Percentiles rank a stretch among this genome's conserved stretches.
phyloP scores from a whole-genome alignment of 352 stramenopile genomes.

The Elongisporangium prolatum region DNA sequence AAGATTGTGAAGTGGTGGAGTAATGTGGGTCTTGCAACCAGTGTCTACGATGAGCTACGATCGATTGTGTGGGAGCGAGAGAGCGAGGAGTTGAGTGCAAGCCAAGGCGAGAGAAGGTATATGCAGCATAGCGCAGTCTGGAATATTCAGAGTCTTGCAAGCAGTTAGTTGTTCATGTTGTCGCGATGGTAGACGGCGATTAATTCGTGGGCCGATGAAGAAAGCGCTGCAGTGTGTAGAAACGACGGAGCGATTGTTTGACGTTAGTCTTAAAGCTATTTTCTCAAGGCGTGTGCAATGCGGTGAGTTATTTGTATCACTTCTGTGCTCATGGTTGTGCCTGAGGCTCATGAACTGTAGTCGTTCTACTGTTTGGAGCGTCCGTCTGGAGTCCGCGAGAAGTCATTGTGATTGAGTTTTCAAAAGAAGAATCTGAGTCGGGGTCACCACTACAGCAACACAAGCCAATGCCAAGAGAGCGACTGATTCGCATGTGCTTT shows the following conservation, averaged over 20 bases:
- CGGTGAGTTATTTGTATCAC: constrained; percentile 8
- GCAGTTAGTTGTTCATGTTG: not conserved
- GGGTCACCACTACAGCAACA: constrained; percentile 4
- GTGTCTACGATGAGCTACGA: constrained; percentile 51
- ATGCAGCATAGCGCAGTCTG: not conserved
- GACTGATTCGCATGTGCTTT: constrained; percentile 35
- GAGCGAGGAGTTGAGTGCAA: constrained; percentile 9
- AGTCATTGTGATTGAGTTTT: constrained; percentile 46
- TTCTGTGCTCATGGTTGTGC: not conserved
- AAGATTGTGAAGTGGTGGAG: not conserved
- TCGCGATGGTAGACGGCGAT: constrained; percentile 8
- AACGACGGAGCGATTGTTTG: constrained; percentile 25
- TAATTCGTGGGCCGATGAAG: constrained; percentile 26
- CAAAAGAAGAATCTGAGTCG: constrained; percentile 12
- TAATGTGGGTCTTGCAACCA: constrained; percentile 9
- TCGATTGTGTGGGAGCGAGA: constrained; percentile 14
- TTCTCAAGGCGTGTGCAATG: constrained; percentile 34
- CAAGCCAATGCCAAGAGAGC: constrained; percentile 17
- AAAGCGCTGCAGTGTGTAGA: constrained; percentile 48
- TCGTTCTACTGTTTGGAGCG: constrained; percentile 52
- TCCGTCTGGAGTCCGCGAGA: constrained; percentile 53
- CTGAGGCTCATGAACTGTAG: constrained; percentile 13
- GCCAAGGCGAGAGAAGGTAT: constrained; percentile 7
- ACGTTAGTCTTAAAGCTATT: constrained; percentile 17
- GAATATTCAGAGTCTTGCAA: not conserved